A percentile compares a stretch with the other conserved stretches of the same genome.
Conservation (phyloP, 2,329 filamentous ascomycete species). For the Colletotrichum agaves region DNA sequence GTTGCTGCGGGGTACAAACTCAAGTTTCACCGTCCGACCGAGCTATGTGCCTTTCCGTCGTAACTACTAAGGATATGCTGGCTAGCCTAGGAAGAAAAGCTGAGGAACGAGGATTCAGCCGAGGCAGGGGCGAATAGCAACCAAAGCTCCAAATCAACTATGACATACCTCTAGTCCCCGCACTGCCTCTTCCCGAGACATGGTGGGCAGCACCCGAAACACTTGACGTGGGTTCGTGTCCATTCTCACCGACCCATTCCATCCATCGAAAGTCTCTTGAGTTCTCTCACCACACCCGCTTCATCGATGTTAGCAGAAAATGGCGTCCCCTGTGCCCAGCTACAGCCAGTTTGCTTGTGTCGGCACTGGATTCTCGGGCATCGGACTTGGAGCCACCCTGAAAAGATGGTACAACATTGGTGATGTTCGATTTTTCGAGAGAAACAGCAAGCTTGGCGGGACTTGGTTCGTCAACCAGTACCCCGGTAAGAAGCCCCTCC, state of each 20-base stretch:
- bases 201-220: neutral
- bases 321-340: neutral
- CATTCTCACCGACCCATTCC: too few relatives aligned
- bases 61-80: neutral
- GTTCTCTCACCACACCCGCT: neutral
- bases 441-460: constrained; percentile 66
- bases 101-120: constrained; percentile 11
- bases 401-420: constrained; percentile 67
- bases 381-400: constrained; percentile 69
- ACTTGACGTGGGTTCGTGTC: neutral
- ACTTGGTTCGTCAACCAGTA: constrained; percentile 74
- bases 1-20: neutral
- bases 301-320: neutral
- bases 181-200: neutral
- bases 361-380: constrained; percentile 71
- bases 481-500: constrained; percentile 52
- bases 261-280: too few relatives aligned
- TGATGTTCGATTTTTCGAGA: constrained; percentile 71
- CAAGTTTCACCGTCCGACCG: neutral
- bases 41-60: neutral
- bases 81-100: neutral
- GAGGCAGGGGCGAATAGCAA: constrained; percentile 1
- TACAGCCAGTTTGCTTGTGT: constrained; percentile 59
- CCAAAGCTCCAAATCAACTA: constrained; percentile 13
- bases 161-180: constrained; percentile 28